Base-by-base conservation (phyloP, 1,139 yeast species). In the Geotrichum cucujoidarum region DNA sequence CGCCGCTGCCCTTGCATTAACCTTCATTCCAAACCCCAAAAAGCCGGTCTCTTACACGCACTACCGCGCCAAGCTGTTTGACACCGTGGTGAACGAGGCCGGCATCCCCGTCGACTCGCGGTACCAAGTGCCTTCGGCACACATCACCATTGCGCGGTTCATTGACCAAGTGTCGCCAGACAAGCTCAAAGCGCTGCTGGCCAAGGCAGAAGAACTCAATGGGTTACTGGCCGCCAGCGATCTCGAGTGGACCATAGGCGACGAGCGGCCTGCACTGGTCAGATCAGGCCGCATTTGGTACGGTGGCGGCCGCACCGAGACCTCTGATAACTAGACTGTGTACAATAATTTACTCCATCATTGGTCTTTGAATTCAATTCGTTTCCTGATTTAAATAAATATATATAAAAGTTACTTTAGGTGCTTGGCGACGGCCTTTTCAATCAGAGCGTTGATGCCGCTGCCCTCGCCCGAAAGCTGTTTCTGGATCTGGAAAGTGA, bases 401-500 rank as follows among this genome's bases (percentile, higher is more conserved):
- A 7, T 30, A 30, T 30, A 8, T 31, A n/a, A 8, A 13, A 34
- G 25, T 35, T 54, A 45, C 17, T 55, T 56, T 43, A 81, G 57
- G 62, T 77, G 77, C 56, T 69, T 66, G 33, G 78, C 83, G 24
- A 84, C 75, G 33, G 82, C 62, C 32, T 64, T 66, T 37, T 71
- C 73, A 44, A 84, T 72, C 53, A 81, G 64, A 40, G 65, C 66
- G 40, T 65, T 69, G 37, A 76, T 56, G 4, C 71, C 61, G 14
- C 71, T 61, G 14, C 63, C 57, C 8, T 57, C 45, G 14, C 43
- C 41, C 4, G 34, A 20, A 36, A 48, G 41, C 55, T 68, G 71
- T 40, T 75, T 73, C 20, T 64, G 64, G 27, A 84, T 70, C 63
- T 83, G 87, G 33, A 75, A 73, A 44, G 73, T 72, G 45, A 92